Base-by-base conservation (phyloP, 1,139 yeast species). In the Diutina sp. region DNA sequence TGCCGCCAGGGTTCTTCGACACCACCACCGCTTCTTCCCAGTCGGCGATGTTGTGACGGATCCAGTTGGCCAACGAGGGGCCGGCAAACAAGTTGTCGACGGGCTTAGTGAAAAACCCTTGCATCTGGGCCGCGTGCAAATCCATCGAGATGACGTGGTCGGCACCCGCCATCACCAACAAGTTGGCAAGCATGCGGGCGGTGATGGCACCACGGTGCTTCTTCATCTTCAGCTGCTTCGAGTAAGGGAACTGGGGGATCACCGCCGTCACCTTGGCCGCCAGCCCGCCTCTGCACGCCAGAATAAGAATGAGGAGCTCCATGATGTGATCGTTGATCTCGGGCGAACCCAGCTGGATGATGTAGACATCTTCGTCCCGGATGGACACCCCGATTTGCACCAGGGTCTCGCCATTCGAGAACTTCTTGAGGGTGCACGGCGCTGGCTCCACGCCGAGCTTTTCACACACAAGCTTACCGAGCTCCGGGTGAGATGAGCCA, bases 101-200 rank as follows among this genome's bases (percentile, higher is more conserved):
- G 0, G 99, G 99, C 66, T 90, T 90, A 51, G 96, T 83, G 75
- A 93, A 93, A 68, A 95, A 93, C 14, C 99, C 99, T 75, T 93
- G 99, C 98, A 93, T 95, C 72, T 93, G 99, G 48, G 96, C 85
- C 32, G 99, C 99, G 68, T 95, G 99, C 64, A 93, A 77, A 69
- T 93, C 99, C 98, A 93, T 91, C 6, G 97, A 89, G 50, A 93
- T 95, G 61, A 93, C 95, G 73, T 93, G 99, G 72, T 95, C 99
- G 28, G 98, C 99, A 61, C 99, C 99, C 1, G 99, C 98, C 95
- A 93, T 93, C 57, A 91, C 85, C 62, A 95, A 77, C 66, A 95
- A 74, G 65, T 93, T 93, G 58, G 99, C 98, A 68, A 95, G 79
- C 99, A 95, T 91, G 68, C 98, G 82, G n/a, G 99, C 99, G 4